phyloP scores from a whole-genome alignment of 2,329 filamentous ascomycete genomes.

The Trichoderma harzianum region DNA sequence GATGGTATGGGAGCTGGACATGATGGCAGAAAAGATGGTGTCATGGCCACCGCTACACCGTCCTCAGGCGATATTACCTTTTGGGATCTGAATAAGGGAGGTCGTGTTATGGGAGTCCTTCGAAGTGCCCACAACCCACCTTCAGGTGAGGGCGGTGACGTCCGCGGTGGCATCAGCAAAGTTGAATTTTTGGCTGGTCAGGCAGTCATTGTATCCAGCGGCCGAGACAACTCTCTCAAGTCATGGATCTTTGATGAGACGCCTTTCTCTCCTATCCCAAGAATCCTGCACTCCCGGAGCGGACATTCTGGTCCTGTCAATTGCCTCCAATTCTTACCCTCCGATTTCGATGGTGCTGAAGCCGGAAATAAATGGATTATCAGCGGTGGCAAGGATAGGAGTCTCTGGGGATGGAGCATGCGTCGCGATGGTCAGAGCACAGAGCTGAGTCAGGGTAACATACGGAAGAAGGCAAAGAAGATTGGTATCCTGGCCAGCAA shows the following conservation, averaged over 20 bases:
- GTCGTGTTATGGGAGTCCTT: constrained; percentile 80
- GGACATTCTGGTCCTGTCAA: constrained; percentile 87
- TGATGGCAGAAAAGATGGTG: constrained; percentile 78
- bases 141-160: constrained; percentile 47
- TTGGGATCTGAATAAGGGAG: constrained; percentile 91
- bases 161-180: constrained; percentile 77
- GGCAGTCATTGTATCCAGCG: constrained; percentile 84
- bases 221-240: constrained; percentile 88
- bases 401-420: constrained; percentile 94
- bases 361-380: constrained; percentile 90
- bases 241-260: constrained; percentile 96
- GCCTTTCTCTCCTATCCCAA: constrained; percentile 81
- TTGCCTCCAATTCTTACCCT: constrained; percentile 78
- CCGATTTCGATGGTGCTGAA: constrained; percentile 85
- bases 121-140: constrained; percentile 84
- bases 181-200: constrained; percentile 88
- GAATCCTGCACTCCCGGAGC: constrained; percentile 79
- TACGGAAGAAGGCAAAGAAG: constrained; percentile 88
- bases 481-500: constrained; percentile 64
- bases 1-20: constrained; percentile 85
- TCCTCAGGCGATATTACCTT: constrained; percentile 85
- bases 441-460: constrained; percentile 86
- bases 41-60: constrained; percentile 86
- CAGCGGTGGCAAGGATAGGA: constrained; percentile 83
- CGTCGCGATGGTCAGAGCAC: constrained; percentile 90